These are phyloP conservation scores for Sugiyamaella floridensis DNA, from an alignment of 805 yeast genomes.

Conservation along the genomic window DNA sequence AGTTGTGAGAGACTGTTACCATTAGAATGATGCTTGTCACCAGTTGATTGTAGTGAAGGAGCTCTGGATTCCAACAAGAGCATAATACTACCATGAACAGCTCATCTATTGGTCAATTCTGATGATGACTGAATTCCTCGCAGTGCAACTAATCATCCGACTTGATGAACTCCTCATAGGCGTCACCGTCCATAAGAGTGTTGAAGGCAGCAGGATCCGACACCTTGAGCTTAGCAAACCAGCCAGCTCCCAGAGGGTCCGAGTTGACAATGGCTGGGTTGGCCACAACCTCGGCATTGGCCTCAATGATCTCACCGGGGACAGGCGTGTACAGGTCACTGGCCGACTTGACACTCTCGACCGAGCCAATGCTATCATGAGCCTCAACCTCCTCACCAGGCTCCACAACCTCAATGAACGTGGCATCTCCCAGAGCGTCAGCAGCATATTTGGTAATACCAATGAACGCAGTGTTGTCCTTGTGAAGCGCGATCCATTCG, in stretches of 20 bases:
- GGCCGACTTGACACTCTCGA: conserved; percentile 92
- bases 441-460: conserved; percentile 95
- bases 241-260: conserved; percentile 91
- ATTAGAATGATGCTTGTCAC: no score
- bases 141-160: conserved; percentile 8
- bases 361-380: conserved; percentile 86
- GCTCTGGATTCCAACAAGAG: no score
- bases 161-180: conserved; percentile 29
- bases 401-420: conserved; percentile 85
- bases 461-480: conserved; percentile 67
- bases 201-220: conserved; percentile 33
- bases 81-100: neutral
- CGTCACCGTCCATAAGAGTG: conserved; percentile 25
- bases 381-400: conserved; percentile 51
- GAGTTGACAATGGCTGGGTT: conserved; percentile 72
- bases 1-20: no score
- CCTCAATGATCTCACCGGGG: conserved; percentile 64
- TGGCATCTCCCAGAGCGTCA: conserved; percentile 94
- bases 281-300: conserved; percentile 58
- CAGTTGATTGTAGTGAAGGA: no score
- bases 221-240: conserved; percentile 77
- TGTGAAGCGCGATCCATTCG: conserved; percentile 88
- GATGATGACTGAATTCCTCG: neutral
- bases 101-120: neutral
- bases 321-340: conserved; percentile 89